These are phyloP conservation scores for Spirogloea muscicola DNA, from an alignment of 139 green algal species.

Conservation along the genomic window DNA sequence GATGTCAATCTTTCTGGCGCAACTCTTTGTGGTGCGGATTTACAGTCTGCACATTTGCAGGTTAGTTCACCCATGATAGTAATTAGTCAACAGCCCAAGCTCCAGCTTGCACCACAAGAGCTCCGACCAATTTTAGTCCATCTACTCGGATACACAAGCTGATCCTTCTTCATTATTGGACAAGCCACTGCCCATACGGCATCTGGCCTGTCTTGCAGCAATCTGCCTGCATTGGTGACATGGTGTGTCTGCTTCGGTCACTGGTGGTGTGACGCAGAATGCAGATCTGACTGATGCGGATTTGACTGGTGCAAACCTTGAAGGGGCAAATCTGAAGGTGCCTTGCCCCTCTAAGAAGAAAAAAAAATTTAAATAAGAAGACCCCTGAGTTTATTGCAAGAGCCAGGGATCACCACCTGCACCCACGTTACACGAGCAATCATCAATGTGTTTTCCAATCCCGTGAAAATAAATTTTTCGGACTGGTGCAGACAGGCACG, in stretches of 20 bases:
- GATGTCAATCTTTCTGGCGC: slow-evolving; percentile 17
- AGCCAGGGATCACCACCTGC: background rate
- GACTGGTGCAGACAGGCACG: background rate
- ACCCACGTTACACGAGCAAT: background rate
- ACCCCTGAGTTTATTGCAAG: background rate
- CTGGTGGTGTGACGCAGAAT: background rate
- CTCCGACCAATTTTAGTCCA: background rate
- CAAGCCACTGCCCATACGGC: background rate
- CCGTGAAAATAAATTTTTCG: background rate
- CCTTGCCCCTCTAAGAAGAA: background rate
- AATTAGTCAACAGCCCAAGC: background rate
- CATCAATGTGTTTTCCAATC: background rate
- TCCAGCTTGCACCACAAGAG: background rate
- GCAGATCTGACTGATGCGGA: slow-evolving; percentile 23
- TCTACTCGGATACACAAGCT: background rate
- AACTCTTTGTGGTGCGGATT: slow-evolving; percentile 20
- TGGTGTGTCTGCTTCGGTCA: background rate
- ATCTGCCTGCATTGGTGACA: background rate
- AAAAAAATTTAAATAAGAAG: no score
- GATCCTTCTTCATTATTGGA: background rate
- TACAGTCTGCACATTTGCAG: slow-evolving; percentile 31
- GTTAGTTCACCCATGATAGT: background rate
- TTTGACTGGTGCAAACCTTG: slow-evolving; percentile 15
- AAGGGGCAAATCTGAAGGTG: slow-evolving; percentile 31
- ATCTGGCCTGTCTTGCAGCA: background rate